These are phyloP conservation scores for Atractiella rhizophila DNA, from an alignment of 768 basidiomycete genomes.

Conservation along the genomic window DNA sequence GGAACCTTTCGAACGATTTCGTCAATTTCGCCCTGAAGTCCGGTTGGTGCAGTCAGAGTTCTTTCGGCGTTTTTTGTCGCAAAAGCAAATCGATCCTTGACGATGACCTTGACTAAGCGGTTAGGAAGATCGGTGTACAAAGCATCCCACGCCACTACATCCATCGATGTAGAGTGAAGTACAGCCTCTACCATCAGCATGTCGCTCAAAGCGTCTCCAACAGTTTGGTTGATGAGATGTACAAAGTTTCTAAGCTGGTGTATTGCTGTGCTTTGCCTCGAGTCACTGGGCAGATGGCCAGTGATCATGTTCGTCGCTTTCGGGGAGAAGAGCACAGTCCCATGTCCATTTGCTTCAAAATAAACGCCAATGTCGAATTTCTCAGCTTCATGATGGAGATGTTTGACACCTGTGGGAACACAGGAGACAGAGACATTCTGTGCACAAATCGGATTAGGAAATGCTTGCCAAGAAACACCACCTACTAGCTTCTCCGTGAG, in stretches of 20 bases:
- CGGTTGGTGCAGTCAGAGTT: constrained; percentile 48
- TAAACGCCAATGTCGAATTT: constrained; percentile 89
- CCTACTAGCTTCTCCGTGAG: constrained; percentile 38
- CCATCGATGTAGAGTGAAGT: constrained; percentile 45
- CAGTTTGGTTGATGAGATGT: constrained; percentile 83
- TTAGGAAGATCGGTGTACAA: constrained; percentile 84
- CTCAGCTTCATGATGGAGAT: constrained; percentile 90
- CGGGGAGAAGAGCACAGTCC: constrained; percentile 80
- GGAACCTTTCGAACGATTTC: constrained; percentile 51
- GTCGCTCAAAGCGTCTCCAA: constrained; percentile 88
- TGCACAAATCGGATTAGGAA: neutral
- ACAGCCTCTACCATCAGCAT: constrained; percentile 84
- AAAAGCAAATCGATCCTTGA: constrained; percentile 47
- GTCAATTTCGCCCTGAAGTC: constrained; percentile 59
- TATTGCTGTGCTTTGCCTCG: constrained; percentile 34
- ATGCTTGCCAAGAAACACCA: neutral
- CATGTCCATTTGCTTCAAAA: constrained; percentile 97
- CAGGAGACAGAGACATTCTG: constrained; percentile 84
- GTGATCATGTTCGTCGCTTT: constrained; percentile 38
- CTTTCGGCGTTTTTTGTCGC: constrained; percentile 84
- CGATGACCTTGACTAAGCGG: constrained; percentile 74
- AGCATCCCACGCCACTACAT: constrained; percentile 82
- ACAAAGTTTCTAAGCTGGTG: constrained; percentile 39
- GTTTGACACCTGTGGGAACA: constrained; percentile 88
- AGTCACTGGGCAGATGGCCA: constrained; percentile 40